These are phyloP conservation scores for Capsicum baccatum DNA, from an alignment of 257 asterid genomes.

Conservation along the genomic window DNA sequence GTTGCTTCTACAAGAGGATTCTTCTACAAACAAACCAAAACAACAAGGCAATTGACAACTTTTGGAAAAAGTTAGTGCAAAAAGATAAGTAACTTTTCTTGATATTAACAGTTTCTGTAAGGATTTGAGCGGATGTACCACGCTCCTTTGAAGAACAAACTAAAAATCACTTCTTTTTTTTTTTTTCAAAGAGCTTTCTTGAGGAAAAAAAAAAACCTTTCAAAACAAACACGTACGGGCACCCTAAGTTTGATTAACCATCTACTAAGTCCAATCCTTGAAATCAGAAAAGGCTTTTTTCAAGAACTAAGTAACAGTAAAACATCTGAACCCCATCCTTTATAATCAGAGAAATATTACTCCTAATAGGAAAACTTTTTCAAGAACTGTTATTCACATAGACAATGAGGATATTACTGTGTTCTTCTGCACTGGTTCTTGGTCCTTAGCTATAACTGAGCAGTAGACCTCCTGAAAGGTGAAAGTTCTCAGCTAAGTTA, in stretches of 20 bases:
- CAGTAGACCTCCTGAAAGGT: conserved; percentile 34
- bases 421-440: conserved; percentile 43
- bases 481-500: neutral
- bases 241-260: too few species aligned
- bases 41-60: neutral
- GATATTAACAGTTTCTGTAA: too few species aligned
- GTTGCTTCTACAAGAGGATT: conserved; percentile 48
- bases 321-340: neutral
- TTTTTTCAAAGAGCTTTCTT: too few species aligned
- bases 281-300: neutral
- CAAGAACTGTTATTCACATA: neutral
- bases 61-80: neutral
- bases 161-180: too few species aligned
- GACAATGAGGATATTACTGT: conserved; percentile 33
- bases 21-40: conserved; percentile 41
- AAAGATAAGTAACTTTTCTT: too few species aligned
- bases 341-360: neutral
- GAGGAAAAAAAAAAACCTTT: too few species aligned
- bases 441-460: conserved; percentile 26
- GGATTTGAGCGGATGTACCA: too few species aligned
- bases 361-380: neutral
- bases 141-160: too few species aligned
- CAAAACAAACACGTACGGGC: too few species aligned
- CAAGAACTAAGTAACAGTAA: neutral
- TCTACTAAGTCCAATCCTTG: too few species aligned